Evolutionary conservation across 108 stramenopile genomes (phyloP).

Genomic region (Nitzschia palea): DNA sequence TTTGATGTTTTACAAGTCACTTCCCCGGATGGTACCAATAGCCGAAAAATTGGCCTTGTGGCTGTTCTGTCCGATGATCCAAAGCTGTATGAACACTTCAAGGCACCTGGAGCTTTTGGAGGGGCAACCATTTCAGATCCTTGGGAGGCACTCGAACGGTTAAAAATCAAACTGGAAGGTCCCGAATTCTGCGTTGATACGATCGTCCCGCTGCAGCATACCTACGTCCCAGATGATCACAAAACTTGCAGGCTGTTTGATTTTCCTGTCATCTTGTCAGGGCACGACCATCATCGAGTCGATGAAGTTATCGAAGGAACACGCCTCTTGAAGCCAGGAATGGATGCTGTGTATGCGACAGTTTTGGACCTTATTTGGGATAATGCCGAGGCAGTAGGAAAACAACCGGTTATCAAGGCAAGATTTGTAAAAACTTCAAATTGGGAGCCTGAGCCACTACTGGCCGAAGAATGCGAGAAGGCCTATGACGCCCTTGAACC

Average conservation of each 20-base stretch:
- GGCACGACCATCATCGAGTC: slow-evolving; percentile 56
- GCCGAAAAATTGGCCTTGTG: slow-evolving; percentile 34
- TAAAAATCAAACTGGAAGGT: slow-evolving; percentile 30
- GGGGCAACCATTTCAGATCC: slow-evolving; percentile 47
- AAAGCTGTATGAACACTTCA: slow-evolving; percentile 42
- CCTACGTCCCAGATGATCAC: slow-evolving; percentile 50
- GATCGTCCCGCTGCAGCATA: slow-evolving; percentile 50
- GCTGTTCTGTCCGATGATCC: slow-evolving; percentile 49
- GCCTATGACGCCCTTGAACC: slow-evolving; percentile 51
- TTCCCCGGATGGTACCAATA: slow-evolving; percentile 35
- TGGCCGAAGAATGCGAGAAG: slow-evolving; percentile 24
- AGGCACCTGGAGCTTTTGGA: slow-evolving; percentile 42
- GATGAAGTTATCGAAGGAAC: slow-evolving; percentile 54
- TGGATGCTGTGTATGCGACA: slow-evolving; percentile 44
- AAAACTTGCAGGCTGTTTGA: slow-evolving; percentile 47
- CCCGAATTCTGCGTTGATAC: slow-evolving; percentile 35
- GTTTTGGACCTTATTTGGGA: slow-evolving; percentile 46
- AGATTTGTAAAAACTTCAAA: slow-evolving; percentile 33
- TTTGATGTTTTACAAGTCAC: slow-evolving; percentile 39
- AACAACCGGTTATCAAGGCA: slow-evolving; percentile 27
- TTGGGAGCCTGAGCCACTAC: slow-evolving; percentile 35
- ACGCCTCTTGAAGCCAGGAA: slow-evolving; percentile 47
- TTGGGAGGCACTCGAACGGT: slow-evolving; percentile 37
- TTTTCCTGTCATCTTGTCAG: slow-evolving; percentile 49
- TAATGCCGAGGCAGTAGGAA: neutral